Base-by-base conservation (phyloP, 768 basidiomycete species). In the Chalciporus pseudorubinellus region DNA sequence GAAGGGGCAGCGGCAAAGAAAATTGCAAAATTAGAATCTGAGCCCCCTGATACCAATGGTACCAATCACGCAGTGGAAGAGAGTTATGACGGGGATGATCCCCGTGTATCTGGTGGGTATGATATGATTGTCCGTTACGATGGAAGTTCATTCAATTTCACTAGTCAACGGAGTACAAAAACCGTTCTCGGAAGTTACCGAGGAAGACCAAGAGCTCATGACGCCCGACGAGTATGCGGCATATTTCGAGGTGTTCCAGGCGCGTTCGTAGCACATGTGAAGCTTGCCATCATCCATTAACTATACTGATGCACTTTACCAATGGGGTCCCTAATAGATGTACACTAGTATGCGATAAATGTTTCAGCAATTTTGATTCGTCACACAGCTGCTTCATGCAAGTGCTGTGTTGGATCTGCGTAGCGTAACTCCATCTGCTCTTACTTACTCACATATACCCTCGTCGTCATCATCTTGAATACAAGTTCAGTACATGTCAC, bases 191-290 rank as follows among this genome's bases (percentile, higher is more conserved):
- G 76, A 85, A 55, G 82, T 98, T 39, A 95, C 90, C 3, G 94
- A 97, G 60, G 95, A 93, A 58, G 87, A 95, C 64, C 87, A 93
- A 61, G 94, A 93, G 42, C 64, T 85, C 59, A 97, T 97, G 94
- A 91, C 90, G 4, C 85, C 90, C 2, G 94, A 95, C 50, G 94
- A 97, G 69, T 95, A 95, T 64, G 83, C 85, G 26, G 82, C 82
- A 29, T 92, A 81, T 70, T 92, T 85, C 63, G 82, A 88, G 59
- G 74, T 90, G 53, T 74, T 84, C 64, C 80, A 82, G 68, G 73
- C 77, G 46, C 75, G 68, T 46, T 59, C 60, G 39, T 68, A 62
- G 52, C 20, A 46, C 31, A 22, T 41, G 50, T 43, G 51, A 38
- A 33, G 16, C 22, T 9, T 44, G 24, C 18, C 31, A 16, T 40